These are phyloP conservation scores for Podosphaera aphanis DNA, from an alignment of 2,329 filamentous ascomycete species.

Conservation along the genomic window DNA sequence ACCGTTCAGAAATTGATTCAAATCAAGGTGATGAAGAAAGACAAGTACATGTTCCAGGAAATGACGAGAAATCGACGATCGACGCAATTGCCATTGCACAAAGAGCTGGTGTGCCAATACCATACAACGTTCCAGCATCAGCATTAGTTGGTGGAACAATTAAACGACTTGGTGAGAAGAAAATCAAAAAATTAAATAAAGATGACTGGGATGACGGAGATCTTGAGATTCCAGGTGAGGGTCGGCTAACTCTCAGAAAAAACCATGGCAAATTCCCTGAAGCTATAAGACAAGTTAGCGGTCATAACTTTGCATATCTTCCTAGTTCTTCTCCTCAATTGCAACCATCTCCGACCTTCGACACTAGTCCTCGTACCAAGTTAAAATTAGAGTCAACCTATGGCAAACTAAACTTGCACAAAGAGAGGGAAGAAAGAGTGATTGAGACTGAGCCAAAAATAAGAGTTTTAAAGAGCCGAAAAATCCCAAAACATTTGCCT, in stretches of 20 bases:
- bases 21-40: constrained; percentile 63
- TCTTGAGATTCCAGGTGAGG: constrained; percentile 41
- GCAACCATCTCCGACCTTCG: constrained; percentile 14
- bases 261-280: constrained; percentile 41
- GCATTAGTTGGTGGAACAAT: constrained; percentile 83
- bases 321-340: constrained; percentile 27
- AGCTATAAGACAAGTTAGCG: constrained; percentile 36
- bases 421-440: constrained; percentile 38
- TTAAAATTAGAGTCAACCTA: constrained; percentile 9
- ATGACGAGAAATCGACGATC: constrained; percentile 62
- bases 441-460: constrained; percentile 43
- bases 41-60: constrained; percentile 62
- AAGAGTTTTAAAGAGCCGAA: constrained; percentile 36
- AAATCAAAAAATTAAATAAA: constrained; percentile 46
- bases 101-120: constrained; percentile 76
- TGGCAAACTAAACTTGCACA: constrained; percentile 23
- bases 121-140: constrained; percentile 64
- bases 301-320: constrained; percentile 22
- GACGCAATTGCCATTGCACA: constrained; percentile 76
- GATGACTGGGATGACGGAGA: constrained; percentile 68
- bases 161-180: constrained; percentile 60
- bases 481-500: constrained; percentile 26
- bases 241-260: constrained; percentile 38
- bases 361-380: constrained; percentile 8
- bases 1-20: constrained; percentile 62